Evolutionary conservation across 805 yeast genomes (phyloP), one percentile per base, ranked within the genome.

Genomic region (Metschnikowia corniflorae): DNA sequence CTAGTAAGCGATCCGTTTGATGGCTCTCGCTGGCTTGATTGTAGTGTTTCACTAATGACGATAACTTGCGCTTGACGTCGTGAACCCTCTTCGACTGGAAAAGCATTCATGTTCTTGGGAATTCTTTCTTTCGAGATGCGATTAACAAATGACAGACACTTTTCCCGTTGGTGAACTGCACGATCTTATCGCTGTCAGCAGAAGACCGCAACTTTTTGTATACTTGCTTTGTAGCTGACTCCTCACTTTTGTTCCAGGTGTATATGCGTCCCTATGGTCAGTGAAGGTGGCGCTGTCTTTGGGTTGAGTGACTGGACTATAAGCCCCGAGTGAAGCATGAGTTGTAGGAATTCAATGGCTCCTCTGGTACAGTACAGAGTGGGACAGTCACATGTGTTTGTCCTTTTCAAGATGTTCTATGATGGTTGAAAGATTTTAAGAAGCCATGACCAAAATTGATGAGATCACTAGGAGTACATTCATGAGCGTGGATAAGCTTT

Each of bases 361-460:
- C 78, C 85, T 8, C 63, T 61, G 0, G 60, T 53, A 33, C 70
- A 70, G 46, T 79, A 55, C 1, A 81, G 65, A 51, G 86, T 93
- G 1, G 96, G 84, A 53, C 96, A 88, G 45, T 91, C 97, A 77
- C 82, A 71, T n/a, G n/a, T n/a, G n/a, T n/a, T n/a, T n/a, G n/a
- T n/a, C n/a, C n/a, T n/a, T n/a, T n/a, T n/a, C n/a, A n/a, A n/a
- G n/a, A n/a, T n/a, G n/a, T n/a, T n/a, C n/a, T n/a, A n/a, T n/a
- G n/a, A n/a, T n/a, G n/a, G n/a, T n/a, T n/a, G n/a, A n/a, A n/a
- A n/a, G n/a, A n/a, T n/a, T n/a, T n/a, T n/a, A n/a, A n/a, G n/a
- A n/a, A n/a, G n/a, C n/a, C n/a, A n/a, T n/a, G n/a, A n/a, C n/a
- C n/a, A n/a, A n/a, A n/a, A n/a, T n/a, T n/a, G n/a, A n/a, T n/a